A percentile compares a stretch with the other conserved stretches of the same genome.
These are phyloP conservation scores for Kurtzmaniella natalensis DNA, from an alignment of 1,139 yeast genomes.

Conservation along the genomic window DNA sequence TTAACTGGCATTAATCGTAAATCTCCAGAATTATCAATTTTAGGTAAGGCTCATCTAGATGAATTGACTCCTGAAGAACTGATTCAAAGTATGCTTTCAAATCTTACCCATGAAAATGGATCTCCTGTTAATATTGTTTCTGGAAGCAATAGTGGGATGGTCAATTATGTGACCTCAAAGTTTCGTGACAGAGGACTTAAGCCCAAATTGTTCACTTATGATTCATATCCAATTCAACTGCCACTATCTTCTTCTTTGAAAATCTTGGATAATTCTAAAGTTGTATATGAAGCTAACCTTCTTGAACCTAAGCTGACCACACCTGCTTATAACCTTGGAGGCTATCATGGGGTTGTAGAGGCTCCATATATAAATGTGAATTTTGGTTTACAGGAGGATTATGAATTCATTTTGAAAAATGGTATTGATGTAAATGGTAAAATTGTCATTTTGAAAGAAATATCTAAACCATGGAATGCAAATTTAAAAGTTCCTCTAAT, in stretches of 20 bases:
- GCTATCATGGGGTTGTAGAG: slow-evolving; percentile 22
- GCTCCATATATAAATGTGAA: slow-evolving; percentile 29
- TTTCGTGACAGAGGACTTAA: slow-evolving; percentile 26
- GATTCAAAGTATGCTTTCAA: slow-evolving; percentile 6
- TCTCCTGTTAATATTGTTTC: slow-evolving; percentile 21
- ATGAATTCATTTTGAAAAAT: slow-evolving; percentile 16
- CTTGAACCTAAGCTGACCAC: slow-evolving; percentile 26
- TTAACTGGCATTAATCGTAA: slow-evolving; percentile 22
- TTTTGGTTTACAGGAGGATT: slow-evolving; percentile 29
- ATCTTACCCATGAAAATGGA: slow-evolving; percentile 13
- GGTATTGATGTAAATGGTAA: slow-evolving; percentile 20
- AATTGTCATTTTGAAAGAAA: slow-evolving; percentile 23
- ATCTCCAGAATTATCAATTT: not conserved
- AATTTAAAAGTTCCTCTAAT: slow-evolving; percentile 3
- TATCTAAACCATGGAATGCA: slow-evolving; percentile 6
- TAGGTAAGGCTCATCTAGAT: not conserved
- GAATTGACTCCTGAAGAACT: slow-evolving; percentile 3
- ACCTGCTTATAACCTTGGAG: slow-evolving; percentile 35
- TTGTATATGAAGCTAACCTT: slow-evolving; percentile 24
- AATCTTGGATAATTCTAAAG: slow-evolving; percentile 20
- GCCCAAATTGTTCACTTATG: slow-evolving; percentile 16
- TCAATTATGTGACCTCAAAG: slow-evolving; percentile 20
- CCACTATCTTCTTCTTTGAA: slow-evolving; percentile 24
- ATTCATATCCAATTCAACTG: slow-evolving; percentile 16
- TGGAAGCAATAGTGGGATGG: slow-evolving; percentile 24